These are phyloP conservation scores for Ceratobasidium sp. DNA, from an alignment of 1,284 basidiomycete genomes.

Conservation along the genomic window DNA sequence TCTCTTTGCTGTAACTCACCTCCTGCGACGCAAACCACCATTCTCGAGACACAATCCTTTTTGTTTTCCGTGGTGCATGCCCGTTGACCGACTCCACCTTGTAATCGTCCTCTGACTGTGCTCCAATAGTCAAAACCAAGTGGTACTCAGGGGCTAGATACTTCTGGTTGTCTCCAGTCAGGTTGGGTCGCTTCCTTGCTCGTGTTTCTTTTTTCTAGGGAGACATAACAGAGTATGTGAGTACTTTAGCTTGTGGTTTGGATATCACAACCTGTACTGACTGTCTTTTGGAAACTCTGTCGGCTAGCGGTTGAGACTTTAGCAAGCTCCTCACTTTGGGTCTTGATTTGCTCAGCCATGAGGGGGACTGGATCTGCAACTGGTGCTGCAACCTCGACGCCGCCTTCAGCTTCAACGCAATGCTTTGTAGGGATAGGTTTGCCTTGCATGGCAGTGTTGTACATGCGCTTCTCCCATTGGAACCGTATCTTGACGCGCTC, in stretches of 20 bases:
- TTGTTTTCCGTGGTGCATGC: slow-evolving; percentile 5
- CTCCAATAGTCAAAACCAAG: not conserved
- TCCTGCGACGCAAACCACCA: not conserved
- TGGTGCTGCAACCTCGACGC: not conserved
- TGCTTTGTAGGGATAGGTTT: not conserved
- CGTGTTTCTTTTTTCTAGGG: not conserved
- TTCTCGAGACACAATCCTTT: not conserved
- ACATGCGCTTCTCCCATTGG: not conserved
- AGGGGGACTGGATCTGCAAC: not conserved
- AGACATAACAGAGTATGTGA: not conserved
- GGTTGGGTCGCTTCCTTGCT: not conserved
- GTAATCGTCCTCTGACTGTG: too few relatives aligned
- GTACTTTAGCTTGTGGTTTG: not conserved
- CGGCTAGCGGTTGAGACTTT: not conserved
- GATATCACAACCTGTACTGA: not conserved
- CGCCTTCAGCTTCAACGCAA: not conserved
- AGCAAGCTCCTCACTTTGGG: not conserved
- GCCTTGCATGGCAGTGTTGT: not conserved
- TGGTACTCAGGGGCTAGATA: not conserved
- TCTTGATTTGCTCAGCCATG: not conserved
- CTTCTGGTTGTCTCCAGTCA: not conserved
- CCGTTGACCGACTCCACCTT: too few relatives aligned
- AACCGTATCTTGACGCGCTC: not conserved
- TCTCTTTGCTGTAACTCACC: too few relatives aligned
- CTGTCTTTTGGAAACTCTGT: not conserved